Percentiles rank a stretch among this genome's conserved stretches.
phyloP scores from a whole-genome alignment of 164 flowering plant genomes.

The Pachysandra terminalis region DNA sequence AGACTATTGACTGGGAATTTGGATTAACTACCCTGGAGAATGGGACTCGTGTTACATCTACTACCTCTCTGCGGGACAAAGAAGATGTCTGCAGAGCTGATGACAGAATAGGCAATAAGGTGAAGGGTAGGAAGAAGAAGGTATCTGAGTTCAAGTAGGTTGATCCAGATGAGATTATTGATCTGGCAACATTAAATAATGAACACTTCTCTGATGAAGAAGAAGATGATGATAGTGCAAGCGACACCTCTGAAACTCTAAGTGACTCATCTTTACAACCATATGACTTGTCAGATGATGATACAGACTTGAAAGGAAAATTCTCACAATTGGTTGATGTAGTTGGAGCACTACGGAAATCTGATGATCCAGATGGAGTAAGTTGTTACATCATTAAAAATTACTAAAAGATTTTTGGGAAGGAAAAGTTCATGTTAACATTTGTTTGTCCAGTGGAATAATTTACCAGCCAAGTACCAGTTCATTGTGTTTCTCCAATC shows the following conservation, averaged over 20 bases:
- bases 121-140: conserved; percentile 34
- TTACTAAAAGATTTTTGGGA: too few species aligned
- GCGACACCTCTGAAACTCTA: conserved; percentile 59
- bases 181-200: conserved; percentile 57
- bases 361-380: conserved; percentile 95
- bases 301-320: conserved; percentile 63
- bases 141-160: conserved; percentile 32
- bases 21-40: conserved; percentile 34
- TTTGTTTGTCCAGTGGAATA: not conserved
- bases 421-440: too few species aligned
- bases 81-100: conserved; percentile 17
- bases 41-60: conserved; percentile 12
- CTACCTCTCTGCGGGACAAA: conserved; percentile 16
- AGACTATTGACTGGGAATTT: conserved; percentile 85
- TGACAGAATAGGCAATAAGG: conserved; percentile 11
- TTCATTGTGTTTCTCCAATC: not conserved
- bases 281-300: conserved; percentile 92
- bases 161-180: conserved; percentile 86
- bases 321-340: conserved; percentile 84
- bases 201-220: conserved; percentile 42
- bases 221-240: conserved; percentile 51
- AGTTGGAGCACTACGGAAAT: conserved; percentile 75
- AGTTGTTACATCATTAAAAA: conserved; percentile 24
- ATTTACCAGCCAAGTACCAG: not conserved
- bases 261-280: conserved; percentile 85